Conservation (phyloP, 257 asterid species). For the Fraxinus americana region DNA sequence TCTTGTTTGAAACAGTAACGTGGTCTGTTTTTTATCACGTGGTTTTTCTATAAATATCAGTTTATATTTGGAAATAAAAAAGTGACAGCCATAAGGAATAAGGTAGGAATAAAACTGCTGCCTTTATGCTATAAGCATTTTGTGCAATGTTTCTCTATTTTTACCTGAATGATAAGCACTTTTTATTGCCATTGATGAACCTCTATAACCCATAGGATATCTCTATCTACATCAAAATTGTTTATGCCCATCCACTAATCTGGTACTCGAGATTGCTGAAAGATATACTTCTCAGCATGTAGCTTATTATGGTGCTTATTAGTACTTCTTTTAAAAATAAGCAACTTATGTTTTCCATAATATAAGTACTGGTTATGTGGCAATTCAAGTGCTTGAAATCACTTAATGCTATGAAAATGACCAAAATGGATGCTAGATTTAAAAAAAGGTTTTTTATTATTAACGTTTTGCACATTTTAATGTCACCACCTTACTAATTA, state of each 20-base stretch:
- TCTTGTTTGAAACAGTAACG: not conserved
- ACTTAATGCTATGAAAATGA: not conserved
- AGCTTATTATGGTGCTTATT: not conserved
- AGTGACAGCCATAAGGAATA: not conserved
- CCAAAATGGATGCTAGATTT: not conserved
- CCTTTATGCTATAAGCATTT: not conserved
- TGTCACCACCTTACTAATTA: not conserved
- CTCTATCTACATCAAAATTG: too few species aligned
- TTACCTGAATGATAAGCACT: not conserved
- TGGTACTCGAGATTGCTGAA: too few species aligned
- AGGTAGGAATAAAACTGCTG: not conserved
- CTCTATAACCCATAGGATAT: too few species aligned
- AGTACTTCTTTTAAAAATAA: not conserved
- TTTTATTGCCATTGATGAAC: not conserved
- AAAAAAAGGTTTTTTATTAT: not conserved
- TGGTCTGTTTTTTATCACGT: too few species aligned
- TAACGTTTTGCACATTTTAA: not conserved
- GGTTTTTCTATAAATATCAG: not conserved
- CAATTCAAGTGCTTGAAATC: too few species aligned
- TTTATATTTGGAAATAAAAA: not conserved
- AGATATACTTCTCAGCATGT: too few species aligned
- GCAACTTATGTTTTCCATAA: not conserved
- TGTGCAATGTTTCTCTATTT: not conserved
- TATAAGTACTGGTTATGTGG: too few species aligned
- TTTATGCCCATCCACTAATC: too few species aligned